Conservation (phyloP, 2,329 filamentous ascomycete genomes). For the Sclerotinia sclerotiorum region DNA sequence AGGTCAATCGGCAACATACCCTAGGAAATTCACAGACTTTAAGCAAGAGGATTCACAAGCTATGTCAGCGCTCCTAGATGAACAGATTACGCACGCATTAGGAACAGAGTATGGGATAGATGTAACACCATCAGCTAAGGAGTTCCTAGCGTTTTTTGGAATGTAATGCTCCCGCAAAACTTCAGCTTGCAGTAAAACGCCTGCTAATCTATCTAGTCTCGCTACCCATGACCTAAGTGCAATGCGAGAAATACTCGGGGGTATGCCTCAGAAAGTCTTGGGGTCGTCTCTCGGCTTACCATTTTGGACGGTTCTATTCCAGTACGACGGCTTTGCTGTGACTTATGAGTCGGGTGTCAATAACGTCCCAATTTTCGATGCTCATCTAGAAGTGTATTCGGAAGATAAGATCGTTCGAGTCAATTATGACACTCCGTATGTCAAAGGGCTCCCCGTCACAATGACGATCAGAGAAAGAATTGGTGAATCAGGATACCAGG, state of each 20-base stretch:
- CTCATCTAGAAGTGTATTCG: conserved; percentile 54
- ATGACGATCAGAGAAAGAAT: conserved; percentile 46
- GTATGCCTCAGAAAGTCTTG: conserved; percentile 47
- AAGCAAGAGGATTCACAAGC: conserved; percentile 31
- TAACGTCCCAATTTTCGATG: conserved; percentile 53
- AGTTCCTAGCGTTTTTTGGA: conserved; percentile 18
- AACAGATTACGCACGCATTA: conserved; percentile 86
- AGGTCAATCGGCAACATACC: conserved; percentile 50
- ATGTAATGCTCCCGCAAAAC: background rate
- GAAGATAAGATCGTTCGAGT: conserved; percentile 54
- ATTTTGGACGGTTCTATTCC: conserved; percentile 48
- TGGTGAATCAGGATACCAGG: conserved; percentile 22
- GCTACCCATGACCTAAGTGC: conserved; percentile 55
- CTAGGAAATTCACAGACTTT: conserved; percentile 47
- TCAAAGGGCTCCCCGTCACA: conserved; percentile 52
- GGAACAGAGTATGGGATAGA: conserved; percentile 62
- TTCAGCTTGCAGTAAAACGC: background rate
- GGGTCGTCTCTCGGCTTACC: conserved; percentile 47
- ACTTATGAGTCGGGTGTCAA: conserved; percentile 59
- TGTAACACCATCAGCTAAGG: conserved; percentile 13
- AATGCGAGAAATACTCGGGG: conserved; percentile 54
- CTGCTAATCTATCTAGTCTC: conserved; percentile 44
- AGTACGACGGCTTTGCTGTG: conserved; percentile 50
- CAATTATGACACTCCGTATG: conserved; percentile 56
- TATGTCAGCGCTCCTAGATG: conserved; percentile 64